These are phyloP conservation scores for Byssoonygena ceratinophila DNA, from an alignment of 2,329 filamentous ascomycete genomes.

Conservation along the genomic window DNA sequence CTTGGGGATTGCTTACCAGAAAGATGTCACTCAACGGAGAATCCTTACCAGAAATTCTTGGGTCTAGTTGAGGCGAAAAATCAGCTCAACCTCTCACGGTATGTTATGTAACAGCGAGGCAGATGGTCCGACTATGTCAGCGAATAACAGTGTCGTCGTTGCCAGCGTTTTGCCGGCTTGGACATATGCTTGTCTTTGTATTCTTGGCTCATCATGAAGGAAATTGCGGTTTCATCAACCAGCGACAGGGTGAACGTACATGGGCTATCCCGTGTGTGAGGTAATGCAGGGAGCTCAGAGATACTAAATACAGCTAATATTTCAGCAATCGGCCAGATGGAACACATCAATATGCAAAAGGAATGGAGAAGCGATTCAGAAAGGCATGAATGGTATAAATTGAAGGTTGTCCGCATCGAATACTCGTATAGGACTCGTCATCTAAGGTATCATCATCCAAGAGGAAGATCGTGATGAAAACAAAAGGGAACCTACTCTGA, in stretches of 20 bases:
- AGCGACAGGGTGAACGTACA: slow-evolving; percentile 18
- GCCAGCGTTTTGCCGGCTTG: slow-evolving; percentile 48
- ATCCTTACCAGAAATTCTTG: not conserved
- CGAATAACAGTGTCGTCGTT: slow-evolving; percentile 45
- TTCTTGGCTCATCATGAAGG: slow-evolving; percentile 68
- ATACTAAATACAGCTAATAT: not conserved
- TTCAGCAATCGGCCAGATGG: not conserved
- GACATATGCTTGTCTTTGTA: slow-evolving; percentile 96
- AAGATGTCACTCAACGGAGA: not conserved
- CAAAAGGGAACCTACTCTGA: slow-evolving; percentile 5
- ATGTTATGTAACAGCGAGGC: not conserved
- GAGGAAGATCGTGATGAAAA: slow-evolving; percentile 12
- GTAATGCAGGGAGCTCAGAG: not conserved
- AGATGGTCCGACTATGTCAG: slow-evolving; percentile 27
- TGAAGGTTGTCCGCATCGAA: slow-evolving; percentile 49
- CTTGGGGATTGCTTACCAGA: not conserved
- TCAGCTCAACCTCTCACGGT: not conserved
- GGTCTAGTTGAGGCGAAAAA: not conserved
- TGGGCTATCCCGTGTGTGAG: slow-evolving; percentile 21
- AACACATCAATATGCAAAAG: slow-evolving; percentile 1
- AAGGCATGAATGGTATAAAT: slow-evolving; percentile 51
- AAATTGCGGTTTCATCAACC: slow-evolving; percentile 16
- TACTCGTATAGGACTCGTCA: slow-evolving; percentile 57
- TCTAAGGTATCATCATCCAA: slow-evolving; percentile 46
- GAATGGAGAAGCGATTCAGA: slow-evolving; percentile 29